Base-by-base conservation (phyloP, 2,329 filamentous ascomycete genomes). In the Capronia americana region DNA sequence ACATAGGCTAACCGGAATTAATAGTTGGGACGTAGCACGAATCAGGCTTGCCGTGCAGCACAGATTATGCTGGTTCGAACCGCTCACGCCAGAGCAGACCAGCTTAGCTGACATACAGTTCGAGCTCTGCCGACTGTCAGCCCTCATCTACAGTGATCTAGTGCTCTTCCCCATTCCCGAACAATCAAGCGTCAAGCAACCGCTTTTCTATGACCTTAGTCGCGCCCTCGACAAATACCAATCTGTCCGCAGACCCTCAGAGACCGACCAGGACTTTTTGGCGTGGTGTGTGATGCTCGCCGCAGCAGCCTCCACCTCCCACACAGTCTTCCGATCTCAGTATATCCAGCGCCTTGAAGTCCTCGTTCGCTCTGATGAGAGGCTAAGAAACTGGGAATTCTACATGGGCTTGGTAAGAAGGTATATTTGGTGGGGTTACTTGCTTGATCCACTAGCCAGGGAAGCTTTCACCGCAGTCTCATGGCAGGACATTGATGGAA, bases 21-120 rank as follows among this genome's bases (percentile, higher is more conserved):
- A 44, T n/a, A 51, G 48, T 26, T 57, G 55, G 55, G 34, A 44
- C n/a, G 55, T 57, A 8, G 55, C 55, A 17, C 32, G 55, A 23
- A 24, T 57, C 17, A 57, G 55, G 34, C 28, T 57, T 23, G 55
- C 55, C 3, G 34, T 57, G n/a, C 55, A 57, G 34, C 55, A 57
- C 34, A 57, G 34, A 38, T 17, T 57, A 24, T 57, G 55, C 55
- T 57, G 30, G 28, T 41, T 57, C 30, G 32, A 57, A 17, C 30
- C 55, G 24, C 17, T 41, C 44, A 20, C 20, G 20, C 30, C 28
- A 20, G 55, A 57, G 23, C n/a, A 44, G 12, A 24, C 12, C 55
- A 20, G 34, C 12, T 44, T 57, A 8, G n/a, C 55, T 23, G 32
- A 44, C 34, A n/a, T 57, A 23, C 55, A 57, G 32, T 57, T 44